Percentiles rank a stretch among this genome's conserved stretches.
These are phyloP conservation scores for Phytomonas francai DNA, from an alignment of 208 protist species.

Conservation along the genomic window DNA sequence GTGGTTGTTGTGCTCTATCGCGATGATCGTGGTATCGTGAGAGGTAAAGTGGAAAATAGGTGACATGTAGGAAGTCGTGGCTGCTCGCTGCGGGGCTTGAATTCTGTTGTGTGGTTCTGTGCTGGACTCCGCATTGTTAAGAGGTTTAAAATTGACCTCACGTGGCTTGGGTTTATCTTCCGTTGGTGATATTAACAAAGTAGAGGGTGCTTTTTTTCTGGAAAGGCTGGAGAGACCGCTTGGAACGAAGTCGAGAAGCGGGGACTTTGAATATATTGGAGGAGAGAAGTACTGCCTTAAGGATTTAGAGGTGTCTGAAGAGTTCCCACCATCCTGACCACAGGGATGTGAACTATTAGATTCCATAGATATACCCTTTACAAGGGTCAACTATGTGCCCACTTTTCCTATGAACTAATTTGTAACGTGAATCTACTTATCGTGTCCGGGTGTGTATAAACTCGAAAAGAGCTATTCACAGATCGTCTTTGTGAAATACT, in stretches of 20 bases:
- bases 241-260: not conserved
- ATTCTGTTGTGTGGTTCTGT: not conserved
- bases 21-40: constrained; percentile 56
- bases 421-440: not conserved
- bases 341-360: not conserved
- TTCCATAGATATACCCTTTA: not conserved
- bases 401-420: not conserved
- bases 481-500: not conserved
- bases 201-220: not conserved
- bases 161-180: not conserved
- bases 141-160: not conserved
- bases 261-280: not conserved
- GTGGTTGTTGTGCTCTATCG: constrained; percentile 87
- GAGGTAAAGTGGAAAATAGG: constrained; percentile 76
- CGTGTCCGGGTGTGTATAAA: not conserved
- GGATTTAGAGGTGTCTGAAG: not conserved
- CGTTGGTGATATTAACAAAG: not conserved
- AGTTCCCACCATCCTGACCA: not conserved
- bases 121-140: not conserved
- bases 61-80: constrained; percentile 44
- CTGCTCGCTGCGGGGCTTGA: not conserved
- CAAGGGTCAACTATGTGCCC: not conserved
- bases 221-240: not conserved
- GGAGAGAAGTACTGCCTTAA: not conserved
- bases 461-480: not conserved